These are phyloP conservation scores for Xylaria sp. DNA, from an alignment of 2,329 filamentous ascomycete species.

Conservation along the genomic window DNA sequence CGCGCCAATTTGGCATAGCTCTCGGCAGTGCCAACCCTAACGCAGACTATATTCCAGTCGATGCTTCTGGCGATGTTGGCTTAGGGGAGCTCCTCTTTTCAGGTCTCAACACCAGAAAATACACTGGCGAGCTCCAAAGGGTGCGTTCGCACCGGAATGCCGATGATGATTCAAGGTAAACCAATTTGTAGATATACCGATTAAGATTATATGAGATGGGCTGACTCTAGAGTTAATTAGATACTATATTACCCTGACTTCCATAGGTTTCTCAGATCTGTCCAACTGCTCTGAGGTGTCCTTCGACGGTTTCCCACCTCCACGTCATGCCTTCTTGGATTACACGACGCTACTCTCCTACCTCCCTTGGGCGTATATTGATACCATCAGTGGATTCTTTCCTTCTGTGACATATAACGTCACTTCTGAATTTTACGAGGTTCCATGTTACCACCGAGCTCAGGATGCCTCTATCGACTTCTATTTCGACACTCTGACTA, in stretches of 20 bases:
- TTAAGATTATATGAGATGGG: neutral
- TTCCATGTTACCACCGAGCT: constrained; percentile 35
- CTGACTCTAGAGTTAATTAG: constrained; percentile 26
- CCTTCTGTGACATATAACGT: constrained; percentile 28
- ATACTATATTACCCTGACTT: constrained; percentile 33
- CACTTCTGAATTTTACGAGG: constrained; percentile 27
- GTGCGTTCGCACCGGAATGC: constrained; percentile 15
- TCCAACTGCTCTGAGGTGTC: constrained; percentile 24
- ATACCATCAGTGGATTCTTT: constrained; percentile 24
- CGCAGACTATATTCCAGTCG: neutral
- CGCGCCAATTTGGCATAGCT: constrained; percentile 39
- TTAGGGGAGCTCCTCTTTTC: constrained; percentile 40
- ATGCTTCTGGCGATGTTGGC: constrained; percentile 16
- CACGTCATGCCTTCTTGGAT: constrained; percentile 32
- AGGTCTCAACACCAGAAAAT: constrained; percentile 39
- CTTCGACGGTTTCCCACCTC: neutral
- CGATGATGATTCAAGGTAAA: constrained; percentile 29
- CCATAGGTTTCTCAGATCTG: constrained; percentile 34
- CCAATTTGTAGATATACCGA: neutral
- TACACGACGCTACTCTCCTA: constrained; percentile 30
- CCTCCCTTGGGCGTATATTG: constrained; percentile 29
- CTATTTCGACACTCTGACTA: constrained; percentile 31
- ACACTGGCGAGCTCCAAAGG: constrained; percentile 32
- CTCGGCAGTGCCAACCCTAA: constrained; percentile 34
- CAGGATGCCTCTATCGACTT: constrained; percentile 38